Evolutionary conservation across 306 rosid genomes (phyloP), one percentile per base, ranked within the genome.

Genomic region (Hylodesmum podocarpum): DNA sequence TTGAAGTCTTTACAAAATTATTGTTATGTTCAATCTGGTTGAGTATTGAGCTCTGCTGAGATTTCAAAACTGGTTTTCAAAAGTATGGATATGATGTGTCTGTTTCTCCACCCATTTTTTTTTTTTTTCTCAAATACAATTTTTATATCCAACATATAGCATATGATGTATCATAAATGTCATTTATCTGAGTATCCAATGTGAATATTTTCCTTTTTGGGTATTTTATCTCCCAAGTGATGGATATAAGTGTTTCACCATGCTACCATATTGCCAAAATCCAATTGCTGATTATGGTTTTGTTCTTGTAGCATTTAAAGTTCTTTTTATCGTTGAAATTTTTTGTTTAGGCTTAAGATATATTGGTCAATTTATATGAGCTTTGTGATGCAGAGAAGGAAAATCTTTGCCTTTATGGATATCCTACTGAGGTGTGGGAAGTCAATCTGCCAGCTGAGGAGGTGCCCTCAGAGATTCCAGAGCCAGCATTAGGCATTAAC

Each of bases 321-420:
- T 59, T 18, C 34, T 59, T 59, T 24, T 22, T 31, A 22, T 13
- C 21, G 28, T 53, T 80, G 39, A 51, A 8, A 28, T 3, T 40
- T 62, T 53, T 49, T 27, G 44, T 53, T 44, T 6, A 46, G 43
- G 33, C 27, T 33, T 29, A 8, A 16, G 69, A 50, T 8, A 33
- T 16, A 46, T 63, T 62, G 50, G 51, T 54, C 8, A 7, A 29
- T 59, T 77, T 78, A n/a, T 34, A 43, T 39, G 72, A 66, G 6
- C 31, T 50, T 46, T 76, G 70, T 83, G 67, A 57, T 78, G 14
- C 86, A 87, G 90, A 81, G 55, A 87, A 84, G 84, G 90, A 87
- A 67, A 87, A 87, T 19, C 88, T 87, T 18, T 87, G 90, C 83
- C 90, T 87, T 8, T 87, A 87, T 73, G 90, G 90, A 76, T 84